These are phyloP conservation scores for Beta corolliflora DNA, from an alignment of 179 eudicot species.

Conservation along the genomic window DNA sequence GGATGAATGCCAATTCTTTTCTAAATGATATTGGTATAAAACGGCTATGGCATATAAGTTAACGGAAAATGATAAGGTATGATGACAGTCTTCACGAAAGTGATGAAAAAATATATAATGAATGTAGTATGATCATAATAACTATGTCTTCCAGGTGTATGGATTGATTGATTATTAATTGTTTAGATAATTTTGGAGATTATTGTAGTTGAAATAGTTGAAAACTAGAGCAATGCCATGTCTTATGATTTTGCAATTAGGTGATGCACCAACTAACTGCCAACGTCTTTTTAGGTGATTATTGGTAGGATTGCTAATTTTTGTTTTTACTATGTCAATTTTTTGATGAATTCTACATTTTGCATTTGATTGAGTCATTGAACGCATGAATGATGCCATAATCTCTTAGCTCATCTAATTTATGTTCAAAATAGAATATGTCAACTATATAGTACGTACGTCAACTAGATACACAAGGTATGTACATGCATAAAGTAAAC, in stretches of 20 bases:
- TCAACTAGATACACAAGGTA: neutral
- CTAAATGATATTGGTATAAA: no score
- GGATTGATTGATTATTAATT: neutral
- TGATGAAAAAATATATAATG: no score
- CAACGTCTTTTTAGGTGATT: neutral
- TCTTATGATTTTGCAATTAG: neutral
- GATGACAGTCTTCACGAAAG: no score
- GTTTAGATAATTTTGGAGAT: neutral
- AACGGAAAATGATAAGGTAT: no score
- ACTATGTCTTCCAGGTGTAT: no score
- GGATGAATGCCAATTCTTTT: no score
- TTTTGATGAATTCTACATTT: neutral
- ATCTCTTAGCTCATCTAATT: no score
- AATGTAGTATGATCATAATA: no score
- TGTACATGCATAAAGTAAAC: neutral
- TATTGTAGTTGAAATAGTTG: neutral
- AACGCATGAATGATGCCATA: neutral
- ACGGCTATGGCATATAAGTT: no score
- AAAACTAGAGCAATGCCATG: neutral
- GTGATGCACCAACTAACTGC: neutral
- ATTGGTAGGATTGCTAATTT: neutral
- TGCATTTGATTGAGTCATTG: no score
- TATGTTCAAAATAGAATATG: neutral
- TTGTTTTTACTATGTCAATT: neutral
- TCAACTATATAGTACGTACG: neutral